These are phyloP conservation scores for Skeletonema menzelii DNA, from an alignment of 108 stramenopile genomes.

Conservation along the genomic window DNA sequence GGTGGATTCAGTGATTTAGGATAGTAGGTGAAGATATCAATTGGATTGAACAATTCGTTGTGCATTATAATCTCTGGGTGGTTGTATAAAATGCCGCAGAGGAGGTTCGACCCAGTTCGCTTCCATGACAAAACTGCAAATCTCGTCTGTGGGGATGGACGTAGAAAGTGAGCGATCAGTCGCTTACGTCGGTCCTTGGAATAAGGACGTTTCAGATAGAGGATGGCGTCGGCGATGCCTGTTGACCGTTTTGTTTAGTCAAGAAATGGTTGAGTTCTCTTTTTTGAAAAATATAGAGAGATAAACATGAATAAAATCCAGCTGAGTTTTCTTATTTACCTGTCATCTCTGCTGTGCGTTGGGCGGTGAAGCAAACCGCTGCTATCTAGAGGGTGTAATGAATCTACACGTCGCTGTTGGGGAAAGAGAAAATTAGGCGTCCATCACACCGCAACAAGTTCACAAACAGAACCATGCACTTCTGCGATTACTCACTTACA, in stretches of 20 bases:
- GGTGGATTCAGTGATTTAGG: conserved; percentile 4
- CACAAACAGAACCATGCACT: no score
- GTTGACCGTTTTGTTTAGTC: neutral
- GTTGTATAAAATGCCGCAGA: conserved; percentile 45
- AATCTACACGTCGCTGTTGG: no score
- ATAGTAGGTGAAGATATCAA: conserved; percentile 48
- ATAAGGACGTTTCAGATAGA: conserved; percentile 26
- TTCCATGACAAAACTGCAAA: conserved; percentile 46
- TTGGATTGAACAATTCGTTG: conserved; percentile 53
- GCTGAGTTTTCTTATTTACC: no score
- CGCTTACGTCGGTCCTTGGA: conserved; percentile 32
- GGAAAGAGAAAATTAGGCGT: no score
- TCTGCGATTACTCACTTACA: no score
- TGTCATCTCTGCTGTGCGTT: no score
- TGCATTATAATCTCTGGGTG: conserved; percentile 53
- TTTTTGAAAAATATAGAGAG: no score
- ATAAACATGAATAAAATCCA: no score
- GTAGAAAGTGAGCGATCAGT: conserved; percentile 7
- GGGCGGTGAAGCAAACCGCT: no score
- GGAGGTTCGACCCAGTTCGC: conserved; percentile 46
- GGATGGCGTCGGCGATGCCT: conserved; percentile 43
- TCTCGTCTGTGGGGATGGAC: neutral
- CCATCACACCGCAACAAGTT: no score
- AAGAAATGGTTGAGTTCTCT: neutral
- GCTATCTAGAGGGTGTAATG: no score